These are phyloP conservation scores for Metarhizium guizhouense DNA, from an alignment of 2,329 filamentous ascomycete genomes.

Conservation along the genomic window DNA sequence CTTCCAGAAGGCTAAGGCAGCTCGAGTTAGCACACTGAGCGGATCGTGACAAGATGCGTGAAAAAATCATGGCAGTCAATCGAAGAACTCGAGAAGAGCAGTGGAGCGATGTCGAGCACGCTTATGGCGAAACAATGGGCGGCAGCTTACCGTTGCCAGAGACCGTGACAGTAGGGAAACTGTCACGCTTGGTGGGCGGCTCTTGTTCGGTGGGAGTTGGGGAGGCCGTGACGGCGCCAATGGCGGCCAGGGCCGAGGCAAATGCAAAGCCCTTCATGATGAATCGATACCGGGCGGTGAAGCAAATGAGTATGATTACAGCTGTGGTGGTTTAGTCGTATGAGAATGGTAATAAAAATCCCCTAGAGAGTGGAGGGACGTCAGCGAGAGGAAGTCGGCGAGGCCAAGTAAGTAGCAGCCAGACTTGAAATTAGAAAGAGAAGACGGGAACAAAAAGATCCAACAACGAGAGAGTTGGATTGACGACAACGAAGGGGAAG, in stretches of 20 bases:
- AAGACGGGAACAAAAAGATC: slow-evolving; percentile 16
- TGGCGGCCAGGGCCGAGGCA: slow-evolving; percentile 38
- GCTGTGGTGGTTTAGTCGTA: background rate
- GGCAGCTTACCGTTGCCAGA: slow-evolving; percentile 46
- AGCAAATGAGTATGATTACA: slow-evolving; percentile 3
- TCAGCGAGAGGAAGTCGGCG: slow-evolving; percentile 5
- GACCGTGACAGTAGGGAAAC: slow-evolving; percentile 39
- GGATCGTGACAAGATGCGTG: background rate
- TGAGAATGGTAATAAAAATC: slow-evolving; percentile 5
- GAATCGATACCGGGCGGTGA: slow-evolving; percentile 12
- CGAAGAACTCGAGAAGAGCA: background rate
- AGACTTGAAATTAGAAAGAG: slow-evolving; percentile 5
- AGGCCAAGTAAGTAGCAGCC: background rate
- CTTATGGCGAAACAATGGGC: background rate
- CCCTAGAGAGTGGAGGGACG: slow-evolving; percentile 11
- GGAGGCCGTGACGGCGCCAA: slow-evolving; percentile 33
- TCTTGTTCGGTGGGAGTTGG: slow-evolving; percentile 41
- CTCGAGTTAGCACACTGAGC: slow-evolving; percentile 1
- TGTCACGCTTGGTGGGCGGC: slow-evolving; percentile 40
- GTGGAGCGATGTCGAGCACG: background rate
- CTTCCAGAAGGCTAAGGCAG: slow-evolving; percentile 42
- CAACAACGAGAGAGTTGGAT: slow-evolving; percentile 29
- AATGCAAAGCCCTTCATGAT: slow-evolving; percentile 42
- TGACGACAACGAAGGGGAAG: slow-evolving; percentile 12
- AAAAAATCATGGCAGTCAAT: background rate